Evolutionary conservation across 768 basidiomycete species (phyloP), one percentile per base, ranked within the genome.

Genomic region (Trametes sanguinea): DNA sequence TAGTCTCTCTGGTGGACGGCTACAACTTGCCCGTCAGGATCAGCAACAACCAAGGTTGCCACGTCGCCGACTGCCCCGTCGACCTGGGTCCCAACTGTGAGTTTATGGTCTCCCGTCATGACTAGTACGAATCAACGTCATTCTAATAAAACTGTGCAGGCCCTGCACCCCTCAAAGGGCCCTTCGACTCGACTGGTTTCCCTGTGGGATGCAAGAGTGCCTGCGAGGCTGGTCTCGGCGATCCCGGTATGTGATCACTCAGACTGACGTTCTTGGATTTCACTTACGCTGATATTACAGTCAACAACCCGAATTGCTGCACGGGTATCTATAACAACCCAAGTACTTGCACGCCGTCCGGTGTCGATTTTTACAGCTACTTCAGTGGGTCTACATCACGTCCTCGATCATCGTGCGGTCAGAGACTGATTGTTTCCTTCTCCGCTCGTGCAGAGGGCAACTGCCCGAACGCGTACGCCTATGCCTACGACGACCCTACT

Each of bases 291-390:
- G 22, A 22, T 22, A 22, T 22, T 1, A 22, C 35, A 73, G 84
- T 65, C 37, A 81, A 89, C 74, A 86, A 85, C 27, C 72, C 78
- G 4, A 86, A 88, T 67, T 89, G 88, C 72, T 90, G 88, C 76
- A 81, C 81, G 14, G 88, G 88, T 9, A 71, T 69, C 44, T 76
- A 81, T 72, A 73, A 72, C 70, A 85, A 83, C 4, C 72, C 84
- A 1, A 72, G 67, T 9, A 87, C 85, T 0, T 89, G 87, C 70
- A 86, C 85, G 13, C 64, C 76, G 11, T 81, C 81, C 3, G 76
- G 76, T 22, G 77, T 79, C 8, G 63, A 54, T 17, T 76, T 73
- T 67, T 80, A 80, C 66, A 70, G 63, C 56, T 83, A 80, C 72
- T 83, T 83, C 74, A 84, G 81, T 80, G n/a, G n/a, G n/a, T n/a